A percentile compares a stretch with the other conserved stretches of the same genome.
phyloP scores from a whole-genome alignment of 1,139 yeast genomes.

The Wickerhamiella pararugosa region DNA sequence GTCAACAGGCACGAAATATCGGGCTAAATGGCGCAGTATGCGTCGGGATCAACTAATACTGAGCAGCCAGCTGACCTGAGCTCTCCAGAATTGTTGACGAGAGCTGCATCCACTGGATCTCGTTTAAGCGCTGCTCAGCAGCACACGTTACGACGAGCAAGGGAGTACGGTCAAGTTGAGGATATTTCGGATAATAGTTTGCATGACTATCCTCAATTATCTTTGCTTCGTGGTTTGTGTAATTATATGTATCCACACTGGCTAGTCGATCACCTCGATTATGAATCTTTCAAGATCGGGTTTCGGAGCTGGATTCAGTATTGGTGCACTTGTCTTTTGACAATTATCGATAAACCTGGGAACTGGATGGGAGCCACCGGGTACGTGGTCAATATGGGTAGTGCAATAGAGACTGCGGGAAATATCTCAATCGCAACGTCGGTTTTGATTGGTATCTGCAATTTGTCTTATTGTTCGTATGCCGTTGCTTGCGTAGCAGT shows the following conservation, averaged over 20 bases:
- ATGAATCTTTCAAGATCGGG: conserved; percentile 14
- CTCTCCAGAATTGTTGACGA: too few relatives aligned
- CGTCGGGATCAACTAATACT: too few relatives aligned
- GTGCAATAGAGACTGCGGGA: conserved; percentile 17
- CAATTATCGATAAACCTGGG: conserved; percentile 11
- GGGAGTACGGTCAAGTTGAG: too few relatives aligned
- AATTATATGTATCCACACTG: conserved; percentile 8
- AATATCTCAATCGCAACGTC: conserved; percentile 14
- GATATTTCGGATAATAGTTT: too few relatives aligned
- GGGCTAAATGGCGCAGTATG: too few relatives aligned
- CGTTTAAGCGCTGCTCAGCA: too few relatives aligned
- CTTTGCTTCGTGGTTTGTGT: too few relatives aligned
- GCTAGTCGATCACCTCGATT: conserved; percentile 17
- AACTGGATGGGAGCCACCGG: conserved; percentile 16
- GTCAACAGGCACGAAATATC: too few relatives aligned
- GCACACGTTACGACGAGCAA: too few relatives aligned
- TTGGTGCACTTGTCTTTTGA: conserved; percentile 13
- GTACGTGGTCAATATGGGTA: conserved; percentile 15
- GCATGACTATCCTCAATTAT: too few relatives aligned
- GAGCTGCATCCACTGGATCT: too few relatives aligned
- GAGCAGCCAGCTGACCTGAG: too few relatives aligned
- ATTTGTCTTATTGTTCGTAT: conserved; percentile 10
- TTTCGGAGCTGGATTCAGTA: conserved; percentile 16
- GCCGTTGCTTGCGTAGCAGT: conserved; percentile 15
- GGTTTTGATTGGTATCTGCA: conserved; percentile 9